These are phyloP conservation scores for Escovopsis weberi DNA, from an alignment of 2,329 filamentous ascomycete species.

Conservation along the genomic window DNA sequence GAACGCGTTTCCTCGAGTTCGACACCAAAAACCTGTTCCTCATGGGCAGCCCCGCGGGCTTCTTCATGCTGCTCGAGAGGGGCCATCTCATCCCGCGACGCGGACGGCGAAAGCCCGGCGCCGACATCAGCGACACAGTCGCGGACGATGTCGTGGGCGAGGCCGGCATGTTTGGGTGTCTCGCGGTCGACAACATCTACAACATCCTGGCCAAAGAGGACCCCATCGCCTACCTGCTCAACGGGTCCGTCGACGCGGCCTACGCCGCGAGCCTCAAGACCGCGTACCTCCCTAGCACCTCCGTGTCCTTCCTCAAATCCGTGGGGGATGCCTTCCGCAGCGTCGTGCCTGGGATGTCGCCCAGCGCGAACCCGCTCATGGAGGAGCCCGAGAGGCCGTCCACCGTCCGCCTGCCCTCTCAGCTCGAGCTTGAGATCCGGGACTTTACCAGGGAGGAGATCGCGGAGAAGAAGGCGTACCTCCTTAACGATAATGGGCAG, in stretches of 20 bases:
- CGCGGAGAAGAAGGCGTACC: conserved; percentile 71
- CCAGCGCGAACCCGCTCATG: conserved; percentile 15
- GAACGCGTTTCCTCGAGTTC: conserved; percentile 65
- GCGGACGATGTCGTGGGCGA: conserved; percentile 56
- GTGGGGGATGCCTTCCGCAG: conserved; percentile 48
- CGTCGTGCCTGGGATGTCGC: conserved; percentile 39
- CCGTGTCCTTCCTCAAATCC: conserved; percentile 48
- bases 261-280: conserved; percentile 66
- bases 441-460: conserved; percentile 88
- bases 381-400: conserved; percentile 21
- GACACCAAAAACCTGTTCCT: conserved; percentile 82
- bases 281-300: conserved; percentile 64
- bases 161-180: conserved; percentile 68
- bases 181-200: conserved; percentile 92
- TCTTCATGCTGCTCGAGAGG: conserved; percentile 80
- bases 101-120: conserved; percentile 61
- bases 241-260: conserved; percentile 69
- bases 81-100: conserved; percentile 58
- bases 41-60: conserved; percentile 77
- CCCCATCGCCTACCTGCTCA: conserved; percentile 82
- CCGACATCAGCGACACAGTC: conserved; percentile 45
- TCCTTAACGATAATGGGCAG: conserved; percentile 93
- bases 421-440: conserved; percentile 87
- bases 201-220: conserved; percentile 64
- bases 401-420: conserved; percentile 39